Evolutionary conservation across 495 filamentous ascomycete genomes (phyloP).

Genomic region (Xylaria flabelliformis): DNA sequence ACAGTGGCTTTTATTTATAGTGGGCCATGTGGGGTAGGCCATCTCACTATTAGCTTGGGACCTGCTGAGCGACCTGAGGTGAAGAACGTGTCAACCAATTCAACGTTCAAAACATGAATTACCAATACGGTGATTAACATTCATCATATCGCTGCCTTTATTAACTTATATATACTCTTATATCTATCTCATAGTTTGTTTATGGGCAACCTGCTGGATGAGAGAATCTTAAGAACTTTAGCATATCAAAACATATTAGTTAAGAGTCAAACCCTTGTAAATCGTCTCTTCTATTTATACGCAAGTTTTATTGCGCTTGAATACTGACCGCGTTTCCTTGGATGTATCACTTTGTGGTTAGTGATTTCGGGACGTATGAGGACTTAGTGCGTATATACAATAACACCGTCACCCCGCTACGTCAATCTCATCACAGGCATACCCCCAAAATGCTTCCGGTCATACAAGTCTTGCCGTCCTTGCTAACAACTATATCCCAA

Average conservation of each 20-base stretch:
- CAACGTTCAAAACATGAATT: too few species aligned
- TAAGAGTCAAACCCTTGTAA: too few species aligned
- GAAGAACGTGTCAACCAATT: too few species aligned
- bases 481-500: neutral
- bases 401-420: neutral
- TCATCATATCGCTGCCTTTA: too few species aligned
- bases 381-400: neutral
- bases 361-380: neutral
- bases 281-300: neutral
- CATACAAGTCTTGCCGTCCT: constrained; percentile 53
- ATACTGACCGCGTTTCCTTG: neutral
- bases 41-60: neutral
- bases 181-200: neutral
- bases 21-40: neutral
- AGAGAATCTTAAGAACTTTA: too few species aligned
- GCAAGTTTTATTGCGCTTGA: neutral
- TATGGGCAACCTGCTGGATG: neutral
- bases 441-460: constrained; percentile 26
- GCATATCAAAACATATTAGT: too few species aligned
- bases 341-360: neutral
- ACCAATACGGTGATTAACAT: neutral
- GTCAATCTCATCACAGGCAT: constrained; percentile 21
- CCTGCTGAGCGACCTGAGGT: neutral
- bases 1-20: neutral
- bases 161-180: too few species aligned